Conservation (phyloP, 192 early-diverging fungal species). For the Oehlia diaphana region DNA sequence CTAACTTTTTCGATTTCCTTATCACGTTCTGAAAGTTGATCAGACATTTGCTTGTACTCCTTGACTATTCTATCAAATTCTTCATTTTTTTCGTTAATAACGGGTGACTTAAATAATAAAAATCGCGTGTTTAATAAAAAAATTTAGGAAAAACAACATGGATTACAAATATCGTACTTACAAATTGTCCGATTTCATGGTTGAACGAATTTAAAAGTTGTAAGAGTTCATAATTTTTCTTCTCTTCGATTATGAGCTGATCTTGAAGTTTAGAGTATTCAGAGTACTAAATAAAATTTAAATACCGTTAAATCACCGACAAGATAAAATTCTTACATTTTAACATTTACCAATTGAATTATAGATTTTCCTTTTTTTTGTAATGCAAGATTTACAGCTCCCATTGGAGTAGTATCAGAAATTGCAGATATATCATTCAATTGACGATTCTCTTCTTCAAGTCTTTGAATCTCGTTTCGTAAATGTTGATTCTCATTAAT, state of each 20-base stretch:
- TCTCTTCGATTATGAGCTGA: neutral
- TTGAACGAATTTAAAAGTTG: conserved; percentile 2
- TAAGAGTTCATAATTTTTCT: neutral
- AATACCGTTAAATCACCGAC: neutral
- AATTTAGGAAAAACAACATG: neutral
- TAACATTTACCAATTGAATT: conserved; percentile 3
- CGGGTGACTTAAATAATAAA: neutral
- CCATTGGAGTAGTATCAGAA: neutral
- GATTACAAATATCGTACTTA: neutral
- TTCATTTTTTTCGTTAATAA: neutral
- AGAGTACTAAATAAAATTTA: neutral
- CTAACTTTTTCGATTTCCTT: neutral
- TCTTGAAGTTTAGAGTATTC: conserved; percentile 17
- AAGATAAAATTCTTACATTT: neutral
- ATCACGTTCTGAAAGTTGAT: neutral
- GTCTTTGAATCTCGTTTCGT: neutral
- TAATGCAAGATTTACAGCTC: neutral
- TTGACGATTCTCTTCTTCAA: conserved; percentile 3
- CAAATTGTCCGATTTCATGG: conserved; percentile 2
- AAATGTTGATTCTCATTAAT: neutral
- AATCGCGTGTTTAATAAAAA: neutral
- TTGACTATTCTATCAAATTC: neutral
- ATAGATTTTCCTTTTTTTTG: conserved; percentile 16
- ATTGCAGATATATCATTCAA: neutral
- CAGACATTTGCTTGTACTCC: neutral